phyloP scores from a whole-genome alignment of 2,329 filamentous ascomycete species.

The Fusarium palustre region DNA sequence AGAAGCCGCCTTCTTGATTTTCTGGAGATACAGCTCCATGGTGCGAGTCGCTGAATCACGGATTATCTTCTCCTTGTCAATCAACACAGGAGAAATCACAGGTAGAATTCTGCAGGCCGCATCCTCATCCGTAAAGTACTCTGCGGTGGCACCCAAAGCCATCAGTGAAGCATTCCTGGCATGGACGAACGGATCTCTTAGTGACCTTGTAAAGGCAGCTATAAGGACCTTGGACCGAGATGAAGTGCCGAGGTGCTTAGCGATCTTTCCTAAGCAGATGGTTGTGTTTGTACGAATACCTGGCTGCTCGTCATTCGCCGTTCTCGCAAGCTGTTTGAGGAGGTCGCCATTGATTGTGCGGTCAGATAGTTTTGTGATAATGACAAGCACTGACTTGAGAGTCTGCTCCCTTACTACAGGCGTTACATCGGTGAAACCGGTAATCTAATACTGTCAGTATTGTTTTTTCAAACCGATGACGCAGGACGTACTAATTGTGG shows the following conservation, averaged over 20 bases:
- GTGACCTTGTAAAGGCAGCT: conserved; percentile 88
- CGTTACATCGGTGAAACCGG: conserved; percentile 91
- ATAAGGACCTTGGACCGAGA: conserved; percentile 90
- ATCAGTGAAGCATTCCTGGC: conserved; percentile 90
- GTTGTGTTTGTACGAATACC: conserved; percentile 98
- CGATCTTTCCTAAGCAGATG: conserved; percentile 96
- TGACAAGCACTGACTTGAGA: conserved; percentile 88
- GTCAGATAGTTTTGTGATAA: conserved; percentile 91
- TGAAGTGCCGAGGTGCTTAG: conserved; percentile 82
- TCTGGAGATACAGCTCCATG: conserved; percentile 84
- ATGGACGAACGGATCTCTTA: conserved; percentile 94
- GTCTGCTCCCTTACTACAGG: conserved; percentile 96
- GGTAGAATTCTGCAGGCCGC: conserved; percentile 87
- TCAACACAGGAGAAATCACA: conserved; percentile 81
- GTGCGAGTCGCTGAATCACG: conserved; percentile 93
- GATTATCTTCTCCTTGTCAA: conserved; percentile 96
- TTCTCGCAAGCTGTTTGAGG: conserved; percentile 90
- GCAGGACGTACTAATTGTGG: conserved; percentile 78
- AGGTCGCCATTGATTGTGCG: conserved; percentile 94
- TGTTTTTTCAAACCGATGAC: background rate
- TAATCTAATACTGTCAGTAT: conserved; percentile 68
- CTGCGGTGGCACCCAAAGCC: conserved; percentile 85
- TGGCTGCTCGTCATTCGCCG: conserved; percentile 96
- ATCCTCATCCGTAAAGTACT: conserved; percentile 90
- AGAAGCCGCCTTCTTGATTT: conserved; percentile 81